Percentiles rank a stretch among this genome's conserved stretches.
Evolutionary conservation across 2,329 filamentous ascomycete species (phyloP).

Genomic region (Alternaria triticimaculans): DNA sequence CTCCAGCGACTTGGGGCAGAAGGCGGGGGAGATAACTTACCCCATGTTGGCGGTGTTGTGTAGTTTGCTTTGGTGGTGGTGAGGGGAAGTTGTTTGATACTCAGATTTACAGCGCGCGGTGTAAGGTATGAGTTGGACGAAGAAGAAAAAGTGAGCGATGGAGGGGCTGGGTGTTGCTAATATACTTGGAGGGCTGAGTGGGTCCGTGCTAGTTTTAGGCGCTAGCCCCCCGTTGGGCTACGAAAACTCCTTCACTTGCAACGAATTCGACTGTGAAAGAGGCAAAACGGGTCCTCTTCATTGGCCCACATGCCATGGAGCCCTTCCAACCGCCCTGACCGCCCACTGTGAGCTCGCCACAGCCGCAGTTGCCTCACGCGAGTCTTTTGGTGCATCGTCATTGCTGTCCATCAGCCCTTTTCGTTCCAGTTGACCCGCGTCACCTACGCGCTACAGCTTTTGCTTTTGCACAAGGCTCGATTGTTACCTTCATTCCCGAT

Average conservation of each 20-base stretch:
- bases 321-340: conserved; percentile 17
- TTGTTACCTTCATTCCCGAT: not conserved
- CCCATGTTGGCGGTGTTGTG: conserved; percentile 64
- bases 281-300: conserved; percentile 15
- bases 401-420: conserved; percentile 5
- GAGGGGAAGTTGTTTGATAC: conserved; percentile 41
- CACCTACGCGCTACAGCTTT: conserved; percentile 1
- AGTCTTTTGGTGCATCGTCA: conserved; percentile 20
- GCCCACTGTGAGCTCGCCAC: conserved; percentile 27
- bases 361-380: conserved; percentile 32
- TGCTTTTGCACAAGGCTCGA: not conserved
- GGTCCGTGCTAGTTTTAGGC: conserved; percentile 13
- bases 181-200: conserved; percentile 15
- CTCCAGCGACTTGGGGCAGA: conserved; percentile 19
- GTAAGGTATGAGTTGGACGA: conserved; percentile 22
- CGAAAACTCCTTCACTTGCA: conserved; percentile 23
- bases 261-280: conserved; percentile 14
- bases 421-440: not conserved
- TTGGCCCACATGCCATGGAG: conserved; percentile 15
- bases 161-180: conserved; percentile 14
- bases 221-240: conserved; percentile 22
- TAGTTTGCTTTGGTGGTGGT: conserved; percentile 37
- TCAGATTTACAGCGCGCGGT: conserved; percentile 20
- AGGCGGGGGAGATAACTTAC: conserved; percentile 53
- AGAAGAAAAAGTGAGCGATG: conserved; percentile 16